Percentiles rank a stretch among this genome's conserved stretches.
phyloP scores from a whole-genome alignment of 306 rosid genomes.

The Hippophae tibetana region DNA sequence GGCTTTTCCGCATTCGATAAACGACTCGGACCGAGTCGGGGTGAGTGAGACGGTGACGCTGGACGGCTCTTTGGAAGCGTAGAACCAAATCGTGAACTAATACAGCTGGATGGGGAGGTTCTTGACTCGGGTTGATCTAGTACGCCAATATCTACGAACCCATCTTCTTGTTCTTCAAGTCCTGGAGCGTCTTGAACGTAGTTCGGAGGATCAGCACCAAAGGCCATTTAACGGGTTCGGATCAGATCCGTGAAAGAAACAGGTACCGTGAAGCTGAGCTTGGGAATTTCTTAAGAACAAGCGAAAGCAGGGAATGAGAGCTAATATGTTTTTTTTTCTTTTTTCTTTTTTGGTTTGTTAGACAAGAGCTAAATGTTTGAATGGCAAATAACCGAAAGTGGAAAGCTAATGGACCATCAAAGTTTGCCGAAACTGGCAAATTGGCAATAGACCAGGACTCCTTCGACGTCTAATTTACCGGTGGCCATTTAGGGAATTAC shows the following conservation, averaged over 20 bases:
- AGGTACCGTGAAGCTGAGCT: neutral
- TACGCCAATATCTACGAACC: constrained; percentile 1
- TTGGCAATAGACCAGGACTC: too few relatives aligned
- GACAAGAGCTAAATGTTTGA: too few relatives aligned
- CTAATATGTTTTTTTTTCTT: neutral
- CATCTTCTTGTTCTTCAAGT: constrained; percentile 2
- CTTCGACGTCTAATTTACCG: too few relatives aligned
- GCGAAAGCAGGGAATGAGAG: neutral
- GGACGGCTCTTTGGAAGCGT: constrained; percentile 40
- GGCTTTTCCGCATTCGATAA: constrained; percentile 37
- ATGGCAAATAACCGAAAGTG: too few relatives aligned
- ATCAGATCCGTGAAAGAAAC: constrained; percentile 16
- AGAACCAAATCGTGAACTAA: constrained; percentile 32
- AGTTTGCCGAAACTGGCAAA: too few relatives aligned
- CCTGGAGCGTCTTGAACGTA: neutral
- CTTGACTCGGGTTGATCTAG: constrained; percentile 35
- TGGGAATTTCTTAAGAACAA: neutral
- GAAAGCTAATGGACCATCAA: too few relatives aligned
- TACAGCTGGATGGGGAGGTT: constrained; percentile 19
- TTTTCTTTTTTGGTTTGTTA: too few relatives aligned
- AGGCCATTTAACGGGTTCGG: constrained; percentile 29
- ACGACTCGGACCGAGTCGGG: constrained; percentile 43
- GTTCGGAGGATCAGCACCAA: constrained; percentile 14
- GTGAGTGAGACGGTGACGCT: constrained; percentile 48
- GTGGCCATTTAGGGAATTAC: too few relatives aligned